phyloP scores from a whole-genome alignment of 2,329 filamentous ascomycete genomes.

The Periconia sp. region DNA sequence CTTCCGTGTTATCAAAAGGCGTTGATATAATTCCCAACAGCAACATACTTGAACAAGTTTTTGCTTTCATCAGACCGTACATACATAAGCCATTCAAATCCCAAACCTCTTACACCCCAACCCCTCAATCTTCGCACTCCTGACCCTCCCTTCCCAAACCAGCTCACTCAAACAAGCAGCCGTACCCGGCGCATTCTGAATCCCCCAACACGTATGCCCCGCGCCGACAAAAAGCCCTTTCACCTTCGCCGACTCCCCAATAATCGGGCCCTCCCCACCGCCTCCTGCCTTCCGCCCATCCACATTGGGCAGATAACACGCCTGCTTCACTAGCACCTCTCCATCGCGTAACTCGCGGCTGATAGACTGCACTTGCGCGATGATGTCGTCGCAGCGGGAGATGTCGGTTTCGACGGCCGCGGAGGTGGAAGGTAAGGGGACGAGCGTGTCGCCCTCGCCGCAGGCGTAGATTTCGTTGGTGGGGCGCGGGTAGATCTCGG shows the following conservation, averaged over 20 bases:
- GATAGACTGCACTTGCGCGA: constrained; percentile 72
- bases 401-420: constrained; percentile 77
- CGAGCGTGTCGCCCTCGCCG: constrained; percentile 77
- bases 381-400: constrained; percentile 78
- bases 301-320: constrained; percentile 89
- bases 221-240: constrained; percentile 78
- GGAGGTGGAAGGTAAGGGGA: constrained; percentile 74
- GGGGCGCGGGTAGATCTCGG: constrained; percentile 87
- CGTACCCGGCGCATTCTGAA: constrained; percentile 91
- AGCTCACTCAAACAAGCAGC: constrained; percentile 50
- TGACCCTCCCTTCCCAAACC: constrained; percentile 48
- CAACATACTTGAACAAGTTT: too few relatives aligned
- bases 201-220: constrained; percentile 97
- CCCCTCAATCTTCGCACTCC: constrained; percentile 45
- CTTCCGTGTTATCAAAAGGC: too few relatives aligned
- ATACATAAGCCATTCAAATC: background rate
- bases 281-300: constrained; percentile 43
- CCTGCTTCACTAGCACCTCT: constrained; percentile 72
- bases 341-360: constrained; percentile 50
- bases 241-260: constrained; percentile 73
- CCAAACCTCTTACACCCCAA: constrained; percentile 44
- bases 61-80: too few relatives aligned
- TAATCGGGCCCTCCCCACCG: constrained; percentile 67
- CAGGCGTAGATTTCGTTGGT: constrained; percentile 92
- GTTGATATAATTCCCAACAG: too few relatives aligned